Base-by-base conservation (phyloP, 257 asterid species). In the Prunella vulgaris region DNA sequence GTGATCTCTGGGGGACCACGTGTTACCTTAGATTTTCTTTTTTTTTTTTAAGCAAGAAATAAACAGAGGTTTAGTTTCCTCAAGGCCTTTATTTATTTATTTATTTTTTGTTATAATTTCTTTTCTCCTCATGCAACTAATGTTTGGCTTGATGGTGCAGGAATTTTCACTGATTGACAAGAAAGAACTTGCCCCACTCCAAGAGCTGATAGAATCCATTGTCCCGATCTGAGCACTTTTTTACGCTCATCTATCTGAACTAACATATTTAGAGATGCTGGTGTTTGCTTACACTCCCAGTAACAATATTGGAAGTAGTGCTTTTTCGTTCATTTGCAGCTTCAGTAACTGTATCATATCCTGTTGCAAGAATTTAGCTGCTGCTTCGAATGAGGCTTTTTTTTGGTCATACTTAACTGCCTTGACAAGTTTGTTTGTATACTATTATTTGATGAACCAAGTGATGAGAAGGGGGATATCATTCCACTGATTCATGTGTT, bases 161-260 rank as follows among this genome's bases (percentile, higher is more conserved):
- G 97, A 91, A 80, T 91, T 92, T 78, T 76, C 68, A 64, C 90
- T 92, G 85, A 89, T 89, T 37, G 97, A 92, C 81, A 92, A 87
- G 89, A 89, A 87, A 85, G 97, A 92, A 81, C 90, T 92, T 17
- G 97, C 97, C 64, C 97, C 96, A 30, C 88, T 92, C 66, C 93
- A 89, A 76, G 96, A 92, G 78, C 95, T 89, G 76, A 84, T 92
- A 75, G 96, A 92, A 70, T 85, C 96, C 70, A 79, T 91, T 14
- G 88, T 89, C 70, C 95, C 96, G 33, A 86, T 77, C 74, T 91
- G 77, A 83, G 76, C 74, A 64, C 25, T 9, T 66, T 28, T 21
- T 64, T 10, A 10, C 7, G 63, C 64, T 72, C 35, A 51, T 12
- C 49, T 38, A 68, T 66, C 27, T 13, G 65, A 75, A 72, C 66